These are phyloP conservation scores for Yamadazyma aaseri DNA, from an alignment of 1,139 yeast genomes.

Conservation along the genomic window DNA sequence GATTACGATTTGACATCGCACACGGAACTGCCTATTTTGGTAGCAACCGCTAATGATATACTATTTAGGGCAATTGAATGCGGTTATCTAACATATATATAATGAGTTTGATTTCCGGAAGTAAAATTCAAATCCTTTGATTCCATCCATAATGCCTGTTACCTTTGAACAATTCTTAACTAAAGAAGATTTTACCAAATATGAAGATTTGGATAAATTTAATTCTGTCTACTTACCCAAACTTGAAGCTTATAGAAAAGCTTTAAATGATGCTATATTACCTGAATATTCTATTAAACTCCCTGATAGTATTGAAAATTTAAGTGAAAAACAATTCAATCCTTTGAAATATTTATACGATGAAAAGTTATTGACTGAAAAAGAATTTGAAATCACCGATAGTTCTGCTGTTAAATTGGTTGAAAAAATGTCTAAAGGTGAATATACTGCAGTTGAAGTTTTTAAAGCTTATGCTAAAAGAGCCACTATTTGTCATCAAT, in stretches of 20 bases:
- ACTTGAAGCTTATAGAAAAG: slow-evolving; percentile 47
- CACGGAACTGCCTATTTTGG: too few species aligned
- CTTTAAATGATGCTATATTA: slow-evolving; percentile 38
- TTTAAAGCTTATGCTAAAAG: slow-evolving; percentile 52
- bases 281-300: slow-evolving; percentile 42
- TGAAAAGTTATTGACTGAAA: slow-evolving; percentile 39
- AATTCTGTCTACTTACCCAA: slow-evolving; percentile 45
- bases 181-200: slow-evolving; percentile 26
- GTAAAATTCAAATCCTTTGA: too few species aligned
- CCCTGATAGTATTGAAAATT: slow-evolving; percentile 39
- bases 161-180: slow-evolving; percentile 27
- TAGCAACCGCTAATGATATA: too few species aligned
- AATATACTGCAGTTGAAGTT: slow-evolving; percentile 44
- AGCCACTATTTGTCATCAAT: slow-evolving; percentile 39
- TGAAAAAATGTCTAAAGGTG: slow-evolving; percentile 31
- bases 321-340: slow-evolving; percentile 44
- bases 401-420: slow-evolving; percentile 37
- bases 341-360: slow-evolving; percentile 44
- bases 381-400: slow-evolving; percentile 50
- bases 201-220: slow-evolving; percentile 44
- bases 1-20: too few species aligned
- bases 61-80: too few species aligned
- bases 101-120: too few species aligned
- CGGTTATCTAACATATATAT: too few species aligned
- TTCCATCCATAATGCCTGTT: slow-evolving; percentile 1